Percentiles rank a stretch among this genome's conserved stretches.
phyloP scores from a whole-genome alignment of 140 eudicot species.

The Stevia rebaudiana region DNA sequence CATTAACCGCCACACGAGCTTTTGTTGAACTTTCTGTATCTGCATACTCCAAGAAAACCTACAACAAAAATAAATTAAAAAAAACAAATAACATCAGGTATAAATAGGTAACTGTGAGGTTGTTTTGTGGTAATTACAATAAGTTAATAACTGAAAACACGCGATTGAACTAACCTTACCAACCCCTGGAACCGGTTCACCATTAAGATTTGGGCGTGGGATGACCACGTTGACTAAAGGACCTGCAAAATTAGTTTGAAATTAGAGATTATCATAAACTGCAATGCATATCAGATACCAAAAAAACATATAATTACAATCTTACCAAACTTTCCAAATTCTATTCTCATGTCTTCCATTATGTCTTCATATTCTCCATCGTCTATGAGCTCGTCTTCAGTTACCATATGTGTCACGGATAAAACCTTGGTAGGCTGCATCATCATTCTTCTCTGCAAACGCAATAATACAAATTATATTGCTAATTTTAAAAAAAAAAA shows the following conservation, averaged over 20 bases:
- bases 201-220: conserved; percentile 79
- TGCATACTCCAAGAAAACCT: conserved; percentile 74
- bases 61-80: background rate
- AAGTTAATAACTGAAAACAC: too few species aligned
- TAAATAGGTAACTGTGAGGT: background rate
- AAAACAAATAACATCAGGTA: background rate
- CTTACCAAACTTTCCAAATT: conserved; percentile 84
- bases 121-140: background rate
- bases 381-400: conserved; percentile 66
- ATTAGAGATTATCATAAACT: conserved; percentile 1
- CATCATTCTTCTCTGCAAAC: conserved; percentile 69
- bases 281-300: background rate
- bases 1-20: conserved; percentile 61
- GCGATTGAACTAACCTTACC: conserved; percentile 71
- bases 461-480: background rate
- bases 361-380: conserved; percentile 85
- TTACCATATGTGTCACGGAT: conserved; percentile 77
- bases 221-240: conserved; percentile 62
- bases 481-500: background rate
- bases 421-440: conserved; percentile 78
- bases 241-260: conserved; percentile 51
- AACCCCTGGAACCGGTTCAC: conserved; percentile 71
- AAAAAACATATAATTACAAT: background rate
- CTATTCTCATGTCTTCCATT: conserved; percentile 85
- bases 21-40: conserved; percentile 59